Percentiles rank a stretch among this genome's conserved stretches.
These are phyloP conservation scores for Aspergillus niger DNA, from an alignment of 2,329 filamentous ascomycete genomes.

Conservation along the genomic window DNA sequence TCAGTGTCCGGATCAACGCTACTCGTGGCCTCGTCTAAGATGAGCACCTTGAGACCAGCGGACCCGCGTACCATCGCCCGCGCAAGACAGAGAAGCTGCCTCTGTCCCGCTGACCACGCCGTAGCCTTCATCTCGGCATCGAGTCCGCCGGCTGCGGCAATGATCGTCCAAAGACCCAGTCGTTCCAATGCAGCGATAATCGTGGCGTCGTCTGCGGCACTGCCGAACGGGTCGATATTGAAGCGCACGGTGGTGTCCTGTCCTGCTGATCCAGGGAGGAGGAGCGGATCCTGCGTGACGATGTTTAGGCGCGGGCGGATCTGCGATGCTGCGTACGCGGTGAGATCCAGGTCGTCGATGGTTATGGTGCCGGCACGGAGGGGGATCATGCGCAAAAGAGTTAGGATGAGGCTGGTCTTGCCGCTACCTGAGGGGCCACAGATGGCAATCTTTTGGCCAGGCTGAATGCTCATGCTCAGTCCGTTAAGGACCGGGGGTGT, in stretches of 20 bases:
- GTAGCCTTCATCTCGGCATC: conserved; percentile 39
- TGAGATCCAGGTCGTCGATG: conserved; percentile 29
- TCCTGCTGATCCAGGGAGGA: conserved; percentile 20
- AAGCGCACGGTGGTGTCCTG: conserved; percentile 20
- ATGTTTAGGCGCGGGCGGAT: conserved; percentile 25
- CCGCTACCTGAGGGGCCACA: conserved; percentile 30
- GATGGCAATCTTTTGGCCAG: conserved; percentile 34
- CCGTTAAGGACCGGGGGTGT: conserved; percentile 24
- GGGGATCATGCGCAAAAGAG: conserved; percentile 29
- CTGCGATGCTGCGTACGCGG: conserved; percentile 14
- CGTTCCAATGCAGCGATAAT: too few relatives aligned
- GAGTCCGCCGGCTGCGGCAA: conserved; percentile 25
- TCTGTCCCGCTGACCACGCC: conserved; percentile 68
- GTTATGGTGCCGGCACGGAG: conserved; percentile 26
- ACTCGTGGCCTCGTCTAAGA: conserved; percentile 25
- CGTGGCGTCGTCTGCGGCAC: too few relatives aligned
- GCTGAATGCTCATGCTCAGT: conserved; percentile 27
- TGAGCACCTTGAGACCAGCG: conserved; percentile 11
- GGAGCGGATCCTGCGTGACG: conserved; percentile 30
- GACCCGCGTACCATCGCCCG: conserved; percentile 57
- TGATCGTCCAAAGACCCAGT: not conserved
- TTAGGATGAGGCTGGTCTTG: conserved; percentile 25
- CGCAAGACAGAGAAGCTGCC: conserved; percentile 71
- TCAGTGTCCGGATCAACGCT: not conserved
- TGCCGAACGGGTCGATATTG: conserved; percentile 29